Evolutionary conservation across 768 basidiomycete species (phyloP).

Genomic region (Ramaria rubella): DNA sequence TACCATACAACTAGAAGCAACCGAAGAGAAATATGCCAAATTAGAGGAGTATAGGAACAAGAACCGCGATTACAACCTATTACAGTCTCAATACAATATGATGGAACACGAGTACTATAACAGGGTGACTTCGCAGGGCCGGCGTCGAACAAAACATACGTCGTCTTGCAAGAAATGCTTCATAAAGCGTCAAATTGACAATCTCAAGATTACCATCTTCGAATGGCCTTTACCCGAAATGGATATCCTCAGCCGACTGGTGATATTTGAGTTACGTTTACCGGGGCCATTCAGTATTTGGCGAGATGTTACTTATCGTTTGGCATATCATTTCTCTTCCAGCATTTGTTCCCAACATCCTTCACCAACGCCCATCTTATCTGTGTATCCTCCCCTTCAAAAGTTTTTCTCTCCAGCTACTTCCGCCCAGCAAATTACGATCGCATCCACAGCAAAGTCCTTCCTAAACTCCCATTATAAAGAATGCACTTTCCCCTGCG

Average conservation of each 20-base stretch:
- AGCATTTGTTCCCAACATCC: background rate
- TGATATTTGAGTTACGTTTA: constrained; percentile 38
- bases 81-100: constrained; percentile 10
- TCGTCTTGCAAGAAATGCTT: constrained; percentile 26
- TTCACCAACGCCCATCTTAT: background rate
- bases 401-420: no score
- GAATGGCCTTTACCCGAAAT: constrained; percentile 43
- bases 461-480: constrained; percentile 29
- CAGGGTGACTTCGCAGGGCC: background rate
- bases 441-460: constrained; percentile 32
- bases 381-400: background rate
- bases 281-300: constrained; percentile 37
- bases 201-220: constrained; percentile 28
- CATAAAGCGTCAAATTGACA: constrained; percentile 11
- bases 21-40: constrained; percentile 16
- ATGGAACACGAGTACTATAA: constrained; percentile 12
- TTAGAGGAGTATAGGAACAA: constrained; percentile 20
- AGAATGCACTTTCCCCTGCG: constrained; percentile 15
- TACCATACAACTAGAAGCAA: constrained; percentile 26
- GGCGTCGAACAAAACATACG: background rate
- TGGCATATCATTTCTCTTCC: constrained; percentile 13
- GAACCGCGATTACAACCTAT: constrained; percentile 18
- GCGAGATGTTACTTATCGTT: constrained; percentile 35
- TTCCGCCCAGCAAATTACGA: constrained; percentile 24
- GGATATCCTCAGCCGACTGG: constrained; percentile 18